Evolutionary conservation across 1,139 yeast genomes (phyloP).

Genomic region (Lodderomyces beijingensis): DNA sequence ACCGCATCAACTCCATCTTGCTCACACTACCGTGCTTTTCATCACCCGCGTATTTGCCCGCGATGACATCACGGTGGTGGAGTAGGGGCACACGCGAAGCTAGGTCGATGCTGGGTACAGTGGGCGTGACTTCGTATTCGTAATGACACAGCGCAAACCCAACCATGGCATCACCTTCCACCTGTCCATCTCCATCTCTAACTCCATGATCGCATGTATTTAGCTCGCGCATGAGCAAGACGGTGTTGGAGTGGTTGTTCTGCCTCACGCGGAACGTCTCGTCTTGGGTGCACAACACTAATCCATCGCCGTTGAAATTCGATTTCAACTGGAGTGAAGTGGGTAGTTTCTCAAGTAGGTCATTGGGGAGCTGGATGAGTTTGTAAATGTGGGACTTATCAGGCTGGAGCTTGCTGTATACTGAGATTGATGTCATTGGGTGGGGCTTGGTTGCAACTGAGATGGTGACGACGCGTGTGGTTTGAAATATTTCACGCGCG

Average conservation of each 20-base stretch:
- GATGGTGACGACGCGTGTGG: too few species aligned
- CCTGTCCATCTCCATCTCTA: not conserved
- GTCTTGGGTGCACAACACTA: conserved; percentile 58
- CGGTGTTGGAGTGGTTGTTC: conserved; percentile 83
- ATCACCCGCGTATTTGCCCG: too few species aligned
- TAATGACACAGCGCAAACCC: conserved; percentile 42
- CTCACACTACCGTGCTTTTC: not conserved
- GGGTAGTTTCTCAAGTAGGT: conserved; percentile 42
- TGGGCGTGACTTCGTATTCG: conserved; percentile 59
- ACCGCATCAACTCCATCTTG: not conserved
- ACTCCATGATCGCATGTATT: not conserved
- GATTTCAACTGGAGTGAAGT: conserved; percentile 46
- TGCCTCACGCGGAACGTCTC: conserved; percentile 67
- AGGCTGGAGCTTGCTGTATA: conserved; percentile 25
- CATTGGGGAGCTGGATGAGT: conserved; percentile 57
- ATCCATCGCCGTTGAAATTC: conserved; percentile 16
- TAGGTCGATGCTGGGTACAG: too few species aligned
- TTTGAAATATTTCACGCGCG: too few species aligned
- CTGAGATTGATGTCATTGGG: conserved; percentile 7
- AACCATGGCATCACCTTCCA: conserved; percentile 19
- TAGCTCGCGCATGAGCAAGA: conserved; percentile 44
- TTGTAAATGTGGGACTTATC: conserved; percentile 37
- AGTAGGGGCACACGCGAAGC: too few species aligned
- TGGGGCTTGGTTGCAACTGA: too few species aligned
- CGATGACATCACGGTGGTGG: too few species aligned